Evolutionary conservation across 2,329 filamentous ascomycete species (phyloP).

Genomic region (Fusarium scirpi): DNA sequence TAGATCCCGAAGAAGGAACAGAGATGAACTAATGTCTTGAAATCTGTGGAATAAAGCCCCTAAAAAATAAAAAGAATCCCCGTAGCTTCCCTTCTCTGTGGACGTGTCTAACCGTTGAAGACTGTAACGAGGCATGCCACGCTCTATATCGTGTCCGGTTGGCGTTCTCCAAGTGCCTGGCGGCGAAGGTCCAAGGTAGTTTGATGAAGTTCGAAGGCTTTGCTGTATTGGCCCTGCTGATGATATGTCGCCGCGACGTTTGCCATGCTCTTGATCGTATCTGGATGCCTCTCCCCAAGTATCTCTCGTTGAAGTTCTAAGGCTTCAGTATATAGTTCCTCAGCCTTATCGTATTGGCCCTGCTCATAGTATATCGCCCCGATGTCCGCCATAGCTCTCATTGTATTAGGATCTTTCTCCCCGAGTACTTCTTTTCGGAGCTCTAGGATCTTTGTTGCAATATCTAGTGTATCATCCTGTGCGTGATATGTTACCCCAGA

Average conservation of each 20-base stretch:
- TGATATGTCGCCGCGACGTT: background rate
- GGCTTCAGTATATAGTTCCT: fast-evolving
- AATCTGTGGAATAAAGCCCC: too few relatives aligned
- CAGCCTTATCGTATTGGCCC: background rate
- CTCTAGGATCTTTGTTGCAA: too few relatives aligned
- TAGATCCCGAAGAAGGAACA: too few relatives aligned
- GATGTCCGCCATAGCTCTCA: slow-evolving; percentile 1
- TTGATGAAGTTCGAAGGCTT: background rate
- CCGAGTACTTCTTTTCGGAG: background rate
- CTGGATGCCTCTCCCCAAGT: background rate
- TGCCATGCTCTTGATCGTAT: fast-evolving
- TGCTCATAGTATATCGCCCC: background rate
- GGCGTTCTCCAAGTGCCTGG: background rate
- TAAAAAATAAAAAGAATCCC: too few relatives aligned
- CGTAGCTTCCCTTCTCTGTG: too few relatives aligned
- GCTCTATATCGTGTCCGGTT: background rate
- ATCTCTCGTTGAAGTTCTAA: background rate
- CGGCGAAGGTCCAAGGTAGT: background rate
- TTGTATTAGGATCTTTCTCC: slow-evolving; percentile 8
- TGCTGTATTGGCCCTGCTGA: background rate
- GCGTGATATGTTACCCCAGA: fast-evolving
- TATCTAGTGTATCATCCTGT: too few relatives aligned
- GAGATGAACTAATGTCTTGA: too few relatives aligned
- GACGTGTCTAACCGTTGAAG: too few relatives aligned
- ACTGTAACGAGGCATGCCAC: too few relatives aligned